Base-by-base conservation (phyloP, 2,329 filamentous ascomycete genomes). In the Xylariaceae sp. region DNA sequence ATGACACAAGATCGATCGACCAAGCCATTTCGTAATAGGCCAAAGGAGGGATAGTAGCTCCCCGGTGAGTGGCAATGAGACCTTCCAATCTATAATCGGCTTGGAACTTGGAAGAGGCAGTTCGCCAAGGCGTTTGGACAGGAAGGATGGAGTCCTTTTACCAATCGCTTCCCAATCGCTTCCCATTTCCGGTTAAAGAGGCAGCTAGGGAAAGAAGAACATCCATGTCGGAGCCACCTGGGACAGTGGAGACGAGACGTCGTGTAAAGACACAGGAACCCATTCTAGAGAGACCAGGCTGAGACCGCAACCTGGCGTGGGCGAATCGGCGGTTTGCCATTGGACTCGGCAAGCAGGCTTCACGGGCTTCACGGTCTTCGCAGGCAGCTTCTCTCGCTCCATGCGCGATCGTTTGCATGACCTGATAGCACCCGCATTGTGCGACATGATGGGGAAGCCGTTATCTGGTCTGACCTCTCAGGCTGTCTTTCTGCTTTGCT, bases 1-100 rank as follows among this genome's bases (percentile, higher is more conserved):
- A n/a, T 3, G 16, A n/a, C 13, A 45, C 46, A 30, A 46, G 46
- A 46, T 57, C 52, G 49, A 57, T 42, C 51, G 47, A 50, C 42
- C 8, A 26, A 10, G 22, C 13, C n/a, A 12, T 32, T 16, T 39
- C 47, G 50, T 54, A 53, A 57, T 59, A 59, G 52, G 55, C 40
- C n/a, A n/a, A 13, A 34, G 32, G 10, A 15, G 18, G 6, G 26
- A 39, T 6, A 37, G 42, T 34, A 34, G 32, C 32, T n/a, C 41
- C 44, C 47, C 47, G 47, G 47, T 12, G 10, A 34, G 37, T 40
- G 13, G 21, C 46, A 53, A 42, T 43, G 19, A 47, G 47, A 47
- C 51, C 51, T 49, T 46, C 32, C 48, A 19, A 10, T 30, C 19
- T 21, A 8, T 10, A 29, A 34, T 3, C 32, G 13, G 5, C 41